Conservation (phyloP, 2,329 filamentous ascomycete species). For the Hypoxylon sp. region DNA sequence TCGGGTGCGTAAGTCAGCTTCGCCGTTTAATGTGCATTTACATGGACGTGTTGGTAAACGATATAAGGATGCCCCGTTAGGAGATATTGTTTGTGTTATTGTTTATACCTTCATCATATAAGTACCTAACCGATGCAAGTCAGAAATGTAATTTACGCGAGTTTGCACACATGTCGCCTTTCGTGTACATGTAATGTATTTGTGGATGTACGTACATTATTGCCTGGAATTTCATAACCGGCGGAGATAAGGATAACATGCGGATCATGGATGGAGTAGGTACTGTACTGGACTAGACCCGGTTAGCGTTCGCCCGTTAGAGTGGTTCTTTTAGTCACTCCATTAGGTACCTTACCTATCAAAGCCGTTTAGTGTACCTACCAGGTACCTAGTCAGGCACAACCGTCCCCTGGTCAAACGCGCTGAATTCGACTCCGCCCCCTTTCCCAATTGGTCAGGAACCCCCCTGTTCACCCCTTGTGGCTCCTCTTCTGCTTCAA, state of each 20-base stretch:
- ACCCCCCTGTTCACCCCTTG: slow-evolving; percentile 21
- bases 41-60: too few species aligned
- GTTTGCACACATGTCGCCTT: too few species aligned
- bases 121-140: too few species aligned
- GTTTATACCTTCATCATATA: too few species aligned
- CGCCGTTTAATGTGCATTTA: background rate
- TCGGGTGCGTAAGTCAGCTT: background rate
- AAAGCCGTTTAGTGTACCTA: slow-evolving; percentile 29
- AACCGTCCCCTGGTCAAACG: slow-evolving; percentile 6
- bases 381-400: slow-evolving; percentile 26
- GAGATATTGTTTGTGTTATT: too few species aligned
- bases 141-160: too few species aligned
- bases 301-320: slow-evolving; percentile 7
- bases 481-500: slow-evolving; percentile 35
- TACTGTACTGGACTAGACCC: too few species aligned
- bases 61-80: too few species aligned
- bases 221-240: slow-evolving; percentile 14
- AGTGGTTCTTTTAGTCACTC: slow-evolving; percentile 19
- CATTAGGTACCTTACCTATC: too few species aligned
- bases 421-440: slow-evolving; percentile 36
- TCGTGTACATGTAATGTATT: too few species aligned
- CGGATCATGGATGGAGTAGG: background rate
- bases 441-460: slow-evolving; percentile 44
- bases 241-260: slow-evolving; percentile 30
- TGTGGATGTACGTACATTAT: background rate